Base-by-base conservation (phyloP, 257 asterid species). In the Gentiana dahurica region DNA sequence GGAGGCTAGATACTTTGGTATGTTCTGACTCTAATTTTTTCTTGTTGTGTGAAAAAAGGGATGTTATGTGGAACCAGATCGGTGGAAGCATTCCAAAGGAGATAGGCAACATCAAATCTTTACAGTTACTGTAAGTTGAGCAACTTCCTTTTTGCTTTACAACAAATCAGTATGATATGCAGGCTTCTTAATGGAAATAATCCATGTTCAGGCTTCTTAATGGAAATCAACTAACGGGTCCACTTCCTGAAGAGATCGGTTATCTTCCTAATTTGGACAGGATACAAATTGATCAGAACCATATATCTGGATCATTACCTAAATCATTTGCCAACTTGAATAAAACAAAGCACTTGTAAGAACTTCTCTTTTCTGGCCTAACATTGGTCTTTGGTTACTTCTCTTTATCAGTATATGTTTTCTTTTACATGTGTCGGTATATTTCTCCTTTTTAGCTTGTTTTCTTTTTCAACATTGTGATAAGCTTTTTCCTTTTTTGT, bases 171-270 rank as follows among this genome's bases (percentile, higher is more conserved):
- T 41, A 3, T 41, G 2, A 41, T 41, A 24, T 24, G 24, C 46
- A 5, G 46, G 6, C 2, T 41, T 41, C 46, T 41, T 10, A 41
- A 10, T 41, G 46, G 39, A 13, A 6, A 39, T 57, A 52, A 55
- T 59, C 13, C 64, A 41, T 41, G 64, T 72, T 47, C 82, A 92
- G 99, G 84, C 97, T 92, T 71, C 79, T 92, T 59, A 92, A 89
- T 69, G 99, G 99, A 71, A 92, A 92, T 71, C 68, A 80, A 49
- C 86, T 92, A 39, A 92, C 87, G 2, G 99, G 99, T 54, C 68
- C 87, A 55, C 69, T 92, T 80, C 99, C 99, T 5, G 88, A 86
- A 6, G 99, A 92, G 80, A 79, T 92, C 58, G 99, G 99, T 53
- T 65, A 71, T 65, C 95, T 92, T 58, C 60, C 77, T 51, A 88